Evolutionary conservation across 495 filamentous ascomycete species (phyloP).

Genomic region (Penicillium fimorum): DNA sequence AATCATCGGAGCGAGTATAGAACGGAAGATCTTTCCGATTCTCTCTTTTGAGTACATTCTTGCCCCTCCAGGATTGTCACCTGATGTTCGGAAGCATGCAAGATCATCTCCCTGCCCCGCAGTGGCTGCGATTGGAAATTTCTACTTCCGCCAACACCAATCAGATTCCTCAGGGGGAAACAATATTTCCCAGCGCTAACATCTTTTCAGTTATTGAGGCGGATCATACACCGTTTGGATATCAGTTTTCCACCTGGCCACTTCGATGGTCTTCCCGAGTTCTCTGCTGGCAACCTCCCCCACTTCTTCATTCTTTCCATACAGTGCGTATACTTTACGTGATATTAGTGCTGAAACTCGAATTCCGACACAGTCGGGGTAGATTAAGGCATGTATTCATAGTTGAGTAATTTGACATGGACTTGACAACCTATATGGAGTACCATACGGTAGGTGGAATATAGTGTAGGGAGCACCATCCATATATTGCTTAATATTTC

Average conservation of each 20-base stretch:
- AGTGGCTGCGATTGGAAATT: slow-evolving; percentile 16
- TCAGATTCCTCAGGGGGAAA: slow-evolving; percentile 3
- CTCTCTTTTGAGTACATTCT: slow-evolving; percentile 15
- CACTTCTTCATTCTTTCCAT: neutral
- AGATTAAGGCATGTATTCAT: neutral
- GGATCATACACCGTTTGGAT: neutral
- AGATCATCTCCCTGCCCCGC: slow-evolving; percentile 34
- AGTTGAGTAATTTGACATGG: neutral
- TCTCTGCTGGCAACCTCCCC: neutral
- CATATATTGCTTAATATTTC: neutral
- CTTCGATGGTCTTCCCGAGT: slow-evolving; percentile 3
- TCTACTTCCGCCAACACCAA: slow-evolving; percentile 21
- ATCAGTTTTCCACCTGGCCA: slow-evolving; percentile 5
- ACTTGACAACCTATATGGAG: too few relatives aligned
- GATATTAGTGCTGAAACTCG: neutral
- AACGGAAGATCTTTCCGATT: slow-evolving; percentile 15
- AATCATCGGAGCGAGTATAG: slow-evolving; percentile 6
- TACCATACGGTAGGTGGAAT: too few relatives aligned
- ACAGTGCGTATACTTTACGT: neutral
- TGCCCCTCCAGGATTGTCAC: neutral
- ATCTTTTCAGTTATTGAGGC: slow-evolving; percentile 12
- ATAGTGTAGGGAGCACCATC: neutral
- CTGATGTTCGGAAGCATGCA: slow-evolving; percentile 16
- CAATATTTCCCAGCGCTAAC: slow-evolving; percentile 17
- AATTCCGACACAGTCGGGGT: neutral